Conservation (phyloP, 768 basidiomycete genomes). For the Amylocystis lapponica region DNA sequence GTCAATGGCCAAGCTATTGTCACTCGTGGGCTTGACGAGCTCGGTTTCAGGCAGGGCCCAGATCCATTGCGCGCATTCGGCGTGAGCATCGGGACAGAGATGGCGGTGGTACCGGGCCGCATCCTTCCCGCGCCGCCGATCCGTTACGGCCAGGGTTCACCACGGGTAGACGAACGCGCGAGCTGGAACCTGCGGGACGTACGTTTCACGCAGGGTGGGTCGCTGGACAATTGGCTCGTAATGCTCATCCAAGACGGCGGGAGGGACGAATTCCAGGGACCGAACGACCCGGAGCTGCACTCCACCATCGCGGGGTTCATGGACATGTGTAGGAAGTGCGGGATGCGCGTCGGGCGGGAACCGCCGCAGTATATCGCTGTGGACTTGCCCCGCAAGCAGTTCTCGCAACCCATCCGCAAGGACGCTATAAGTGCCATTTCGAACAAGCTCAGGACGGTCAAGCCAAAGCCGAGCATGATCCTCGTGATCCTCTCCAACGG, state of each 20-base stretch:
- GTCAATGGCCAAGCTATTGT: slow-evolving; percentile 43
- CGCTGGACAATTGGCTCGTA: slow-evolving; percentile 59
- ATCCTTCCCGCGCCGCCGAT: slow-evolving; percentile 40
- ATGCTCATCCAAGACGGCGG: slow-evolving; percentile 60
- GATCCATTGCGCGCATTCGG: slow-evolving; percentile 39
- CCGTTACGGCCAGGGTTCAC: slow-evolving; percentile 29
- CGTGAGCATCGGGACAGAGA: slow-evolving; percentile 39
- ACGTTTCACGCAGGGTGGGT: slow-evolving; percentile 54
- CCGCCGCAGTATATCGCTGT: slow-evolving; percentile 36
- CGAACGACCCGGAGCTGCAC: slow-evolving; percentile 48
- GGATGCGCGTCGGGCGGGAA: slow-evolving; percentile 45
- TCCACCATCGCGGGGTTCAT: slow-evolving; percentile 46
- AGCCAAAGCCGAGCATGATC: slow-evolving; percentile 37
- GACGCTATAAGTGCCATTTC: slow-evolving; percentile 44
- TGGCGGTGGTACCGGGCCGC: slow-evolving; percentile 52
- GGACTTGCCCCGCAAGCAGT: slow-evolving; percentile 44
- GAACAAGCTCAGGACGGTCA: slow-evolving; percentile 29
- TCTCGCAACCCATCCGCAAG: slow-evolving; percentile 49
- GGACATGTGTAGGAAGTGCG: slow-evolving; percentile 56
- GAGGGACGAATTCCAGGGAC: slow-evolving; percentile 54
- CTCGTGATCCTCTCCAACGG: slow-evolving; percentile 42
- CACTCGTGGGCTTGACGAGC: slow-evolving; percentile 34
- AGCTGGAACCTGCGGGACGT: slow-evolving; percentile 53
- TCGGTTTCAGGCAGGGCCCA: slow-evolving; percentile 33
- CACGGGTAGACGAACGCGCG: slow-evolving; percentile 38